Evolutionary conservation across 371 early-diverging fungal species (phyloP).

Genomic region (Rhizopus arrhizus): DNA sequence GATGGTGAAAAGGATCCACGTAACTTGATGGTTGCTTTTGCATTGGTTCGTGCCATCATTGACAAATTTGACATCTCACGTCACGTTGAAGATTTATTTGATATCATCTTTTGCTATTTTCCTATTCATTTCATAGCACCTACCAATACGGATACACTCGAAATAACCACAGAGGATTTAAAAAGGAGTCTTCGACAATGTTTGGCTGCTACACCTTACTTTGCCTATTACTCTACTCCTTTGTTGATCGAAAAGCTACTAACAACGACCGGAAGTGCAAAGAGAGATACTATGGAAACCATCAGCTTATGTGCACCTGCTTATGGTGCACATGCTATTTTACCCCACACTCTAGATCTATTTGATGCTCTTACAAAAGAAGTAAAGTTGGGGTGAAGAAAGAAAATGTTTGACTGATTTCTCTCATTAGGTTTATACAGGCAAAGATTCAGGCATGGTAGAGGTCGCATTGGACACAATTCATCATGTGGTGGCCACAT

Average conservation of each 20-base stretch:
- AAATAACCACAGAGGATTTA: conserved; percentile 83
- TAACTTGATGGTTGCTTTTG: conserved; percentile 86
- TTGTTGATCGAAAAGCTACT: conserved; percentile 81
- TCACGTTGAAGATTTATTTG: conserved; percentile 86
- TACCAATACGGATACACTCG: conserved; percentile 78
- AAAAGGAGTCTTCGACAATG: conserved; percentile 73
- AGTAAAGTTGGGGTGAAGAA: conserved; percentile 30
- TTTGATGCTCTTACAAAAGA: conserved; percentile 69
- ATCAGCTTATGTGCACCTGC: conserved; percentile 69
- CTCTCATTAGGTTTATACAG: conserved; percentile 55
- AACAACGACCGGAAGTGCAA: conserved; percentile 60
- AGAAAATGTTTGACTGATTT: neutral
- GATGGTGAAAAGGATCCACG: conserved; percentile 99
- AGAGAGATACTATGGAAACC: conserved; percentile 81
- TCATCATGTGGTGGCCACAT: conserved; percentile 61
- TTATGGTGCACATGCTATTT: conserved; percentile 67
- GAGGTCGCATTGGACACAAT: conserved; percentile 59
- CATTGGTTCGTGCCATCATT: conserved; percentile 67
- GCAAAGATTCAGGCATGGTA: conserved; percentile 66
- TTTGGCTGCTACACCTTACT: conserved; percentile 70
- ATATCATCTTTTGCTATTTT: conserved; percentile 93
- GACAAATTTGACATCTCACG: conserved; percentile 73
- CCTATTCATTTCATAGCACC: conserved; percentile 92
- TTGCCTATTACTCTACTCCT: conserved; percentile 77
- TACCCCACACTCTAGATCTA: conserved; percentile 62